A percentile compares a stretch with the other conserved stretches of the same genome.
Conservation (phyloP, 2,329 filamentous ascomycete species). For the Pestalotiopsis sp. region DNA sequence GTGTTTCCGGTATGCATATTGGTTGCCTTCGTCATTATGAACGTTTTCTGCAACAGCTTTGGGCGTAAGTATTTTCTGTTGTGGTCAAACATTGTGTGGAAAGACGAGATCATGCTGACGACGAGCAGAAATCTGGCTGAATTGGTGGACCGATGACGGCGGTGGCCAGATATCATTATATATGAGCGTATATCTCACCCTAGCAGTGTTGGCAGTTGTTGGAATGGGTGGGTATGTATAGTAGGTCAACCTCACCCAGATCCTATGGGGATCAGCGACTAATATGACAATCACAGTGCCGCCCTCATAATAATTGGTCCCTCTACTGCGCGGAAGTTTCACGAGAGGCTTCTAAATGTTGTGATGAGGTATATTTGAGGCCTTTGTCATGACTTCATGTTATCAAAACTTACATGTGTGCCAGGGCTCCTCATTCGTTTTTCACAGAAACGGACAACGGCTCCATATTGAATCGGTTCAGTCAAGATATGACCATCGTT, state of each 20-base stretch:
- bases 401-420: background rate
- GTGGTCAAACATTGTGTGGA: background rate
- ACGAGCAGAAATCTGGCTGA: conserved; percentile 44
- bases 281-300: background rate
- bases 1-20: background rate
- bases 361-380: conserved; percentile 1
- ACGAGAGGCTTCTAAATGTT: background rate
- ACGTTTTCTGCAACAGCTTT: background rate
- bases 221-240: conserved; percentile 24
- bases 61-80: background rate
- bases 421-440: conserved; percentile 24
- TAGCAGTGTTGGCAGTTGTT: conserved; percentile 25
- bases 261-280: background rate
- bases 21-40: background rate
- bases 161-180: conserved; percentile 33
- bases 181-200: conserved; percentile 35
- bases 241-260: conserved; percentile 14
- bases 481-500: conserved; percentile 39
- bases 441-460: conserved; percentile 35
- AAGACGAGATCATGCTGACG: background rate
- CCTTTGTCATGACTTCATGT: background rate
- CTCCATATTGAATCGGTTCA: conserved; percentile 39
- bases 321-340: background rate
- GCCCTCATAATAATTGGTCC: conserved; percentile 5
- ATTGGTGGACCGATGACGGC: conserved; percentile 48